Base-by-base conservation (phyloP, 805 yeast species). In the Huiozyma naganishii region DNA sequence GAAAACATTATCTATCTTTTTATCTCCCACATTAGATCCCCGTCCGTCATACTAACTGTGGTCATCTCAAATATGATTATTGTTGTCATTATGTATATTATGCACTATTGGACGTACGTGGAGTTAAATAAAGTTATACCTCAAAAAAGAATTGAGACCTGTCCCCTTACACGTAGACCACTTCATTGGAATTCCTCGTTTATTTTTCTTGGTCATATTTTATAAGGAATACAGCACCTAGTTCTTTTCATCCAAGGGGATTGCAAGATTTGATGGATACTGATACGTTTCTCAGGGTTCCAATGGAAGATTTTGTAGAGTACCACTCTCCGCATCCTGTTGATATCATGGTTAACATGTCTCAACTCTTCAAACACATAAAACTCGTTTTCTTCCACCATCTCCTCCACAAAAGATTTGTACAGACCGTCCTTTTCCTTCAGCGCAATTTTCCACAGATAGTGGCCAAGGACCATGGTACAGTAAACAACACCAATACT, bases 391-490 rank as follows among this genome's bases (percentile, higher is more conserved):
- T 68, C 64, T 11, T 51, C 54, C 47, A 52, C 59, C 40, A 83
- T 75, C 44, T 80, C 66, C 7, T 67, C 62, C 10, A 67, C 62
- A 38, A 71, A 54, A 50, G 72, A 79, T 45, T 71, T 72, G 32
- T 59, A 67, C 46, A 68, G 72, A 3, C 66, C 50, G 39, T 70
- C 75, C 49, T 72, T 77, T 23, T 73, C 80, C 42, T 72, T 71
- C 23, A 65, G 64, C 1, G 97, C 96, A 46, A 79, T 68, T 49
- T 81, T 79, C 97, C 97, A 90, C 39, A 88, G 67, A 59, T 88
- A 94, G 36, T 94, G 72, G 1, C 97, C 97, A 0, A 94, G 78
- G 41, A 94, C 60, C 89, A 81, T 81, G 6, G 80, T 82, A 69
- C 81, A 69, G 60, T 81, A 82, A 23, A 83, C 73, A 1, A 89